Conservation (phyloP, 2,329 filamentous ascomycete genomes). For the Pseudocercospora macadamiae region DNA sequence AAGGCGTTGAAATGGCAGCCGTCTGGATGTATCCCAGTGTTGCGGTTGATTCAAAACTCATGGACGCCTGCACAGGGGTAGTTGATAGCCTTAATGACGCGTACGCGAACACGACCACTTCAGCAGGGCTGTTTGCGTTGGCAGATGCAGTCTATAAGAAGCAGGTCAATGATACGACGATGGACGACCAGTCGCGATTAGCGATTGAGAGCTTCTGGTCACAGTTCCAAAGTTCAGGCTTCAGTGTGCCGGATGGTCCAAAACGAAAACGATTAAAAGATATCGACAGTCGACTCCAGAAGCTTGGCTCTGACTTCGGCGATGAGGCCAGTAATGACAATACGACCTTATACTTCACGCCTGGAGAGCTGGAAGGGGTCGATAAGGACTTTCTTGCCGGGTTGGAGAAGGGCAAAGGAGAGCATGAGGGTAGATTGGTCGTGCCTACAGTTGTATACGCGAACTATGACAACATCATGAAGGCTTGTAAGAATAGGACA, state of each 20-base stretch:
- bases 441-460: slow-evolving; percentile 75
- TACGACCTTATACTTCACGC: slow-evolving; percentile 75
- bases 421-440: slow-evolving; percentile 66
- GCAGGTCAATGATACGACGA: slow-evolving; percentile 47
- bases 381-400: slow-evolving; percentile 66
- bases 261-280: slow-evolving; percentile 78
- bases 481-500: slow-evolving; percentile 70
- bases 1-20: slow-evolving; percentile 53
- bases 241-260: slow-evolving; percentile 67
- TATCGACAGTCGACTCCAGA: slow-evolving; percentile 74
- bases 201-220: slow-evolving; percentile 74
- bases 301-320: slow-evolving; percentile 70
- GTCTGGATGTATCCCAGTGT: slow-evolving; percentile 52
- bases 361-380: slow-evolving; percentile 72
- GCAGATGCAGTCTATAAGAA: slow-evolving; percentile 54
- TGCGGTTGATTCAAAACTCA: slow-evolving; percentile 46
- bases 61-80: slow-evolving; percentile 49
- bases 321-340: slow-evolving; percentile 79
- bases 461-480: slow-evolving; percentile 71
- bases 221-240: slow-evolving; percentile 72
- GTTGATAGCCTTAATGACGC: slow-evolving; percentile 61
- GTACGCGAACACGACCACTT: slow-evolving; percentile 73
- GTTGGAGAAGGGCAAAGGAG: slow-evolving; percentile 70
- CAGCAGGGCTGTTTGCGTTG: slow-evolving; percentile 72
- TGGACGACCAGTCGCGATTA: slow-evolving; percentile 68